Base-by-base conservation (phyloP, 768 basidiomycete species). In the Tubosaeta sp. region DNA sequence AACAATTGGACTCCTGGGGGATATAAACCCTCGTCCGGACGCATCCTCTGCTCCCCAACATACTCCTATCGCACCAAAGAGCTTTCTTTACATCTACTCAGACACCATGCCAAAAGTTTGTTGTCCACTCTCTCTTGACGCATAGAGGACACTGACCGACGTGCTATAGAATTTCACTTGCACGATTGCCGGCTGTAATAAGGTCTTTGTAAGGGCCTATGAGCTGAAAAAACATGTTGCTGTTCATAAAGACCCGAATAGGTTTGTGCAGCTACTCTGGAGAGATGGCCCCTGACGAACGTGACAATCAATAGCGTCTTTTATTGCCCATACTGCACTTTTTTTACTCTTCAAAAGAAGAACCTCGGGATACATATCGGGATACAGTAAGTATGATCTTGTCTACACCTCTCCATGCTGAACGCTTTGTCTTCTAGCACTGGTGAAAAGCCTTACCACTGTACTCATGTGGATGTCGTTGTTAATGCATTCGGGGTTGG, bases 301-400 rank as follows among this genome's bases (percentile, higher is more conserved):
- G 18, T 19, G 14, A 39, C 4, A 3, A 2, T 12, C 25, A 9
- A 11, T 11, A 66, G 65, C 0, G 19, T 59, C 6, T 39, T 49
- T 27, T 14, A 32, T 18, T 65, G 64, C 32, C n/a, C 56, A 1
- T 3, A 12, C 24, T 65, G 64, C 12, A 11, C 19, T 2, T 65
- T 62, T 22, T 42, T 43, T 11, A 57, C 55, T 16, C 31, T 55
- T 8, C 54, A 54, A 21, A 67, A 58, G 46, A 65, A 53, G 48
- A 61, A 59, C 30, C 53, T 64, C 0, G 27, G 1, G 1, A 54
- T 66, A 5, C 64, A 65, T 39, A 12, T 43, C 2, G 51, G 44
- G 12, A 53, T 2, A 32, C 64, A 65, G 65, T 67, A 38, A 29
- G 59, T 43, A 6, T 21, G 18, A 6, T 14, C 25, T 29, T 25